phyloP scores from a whole-genome alignment of 805 yeast genomes.

The Martiniozyma abietophila region DNA sequence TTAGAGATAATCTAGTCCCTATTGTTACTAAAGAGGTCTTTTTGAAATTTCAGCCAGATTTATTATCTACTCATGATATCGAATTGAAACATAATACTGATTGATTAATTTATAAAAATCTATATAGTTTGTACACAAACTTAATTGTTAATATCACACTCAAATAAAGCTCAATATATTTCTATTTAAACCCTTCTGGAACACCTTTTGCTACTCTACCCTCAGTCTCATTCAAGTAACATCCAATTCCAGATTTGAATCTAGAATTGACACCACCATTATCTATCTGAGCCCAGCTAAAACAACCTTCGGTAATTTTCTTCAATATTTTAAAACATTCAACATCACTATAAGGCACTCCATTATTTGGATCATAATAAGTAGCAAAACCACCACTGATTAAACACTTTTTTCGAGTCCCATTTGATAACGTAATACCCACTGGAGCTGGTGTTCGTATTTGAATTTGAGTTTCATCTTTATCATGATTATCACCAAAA shows the following conservation, averaged over 20 bases:
- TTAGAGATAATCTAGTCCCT: slow-evolving; percentile 46
- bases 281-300: slow-evolving; percentile 43
- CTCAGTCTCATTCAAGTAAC: slow-evolving; percentile 33
- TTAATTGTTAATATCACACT: not conserved
- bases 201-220: slow-evolving; percentile 71
- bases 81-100: slow-evolving; percentile 49
- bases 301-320: slow-evolving; percentile 45
- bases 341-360: slow-evolving; percentile 77
- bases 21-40: slow-evolving; percentile 34
- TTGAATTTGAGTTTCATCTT: slow-evolving; percentile 35
- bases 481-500: slow-evolving; percentile 34
- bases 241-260: slow-evolving; percentile 28
- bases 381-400: slow-evolving; percentile 72
- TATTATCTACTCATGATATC: slow-evolving; percentile 51
- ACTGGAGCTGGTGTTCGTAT: slow-evolving; percentile 65
- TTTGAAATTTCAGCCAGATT: slow-evolving; percentile 51
- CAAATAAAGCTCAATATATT: not conserved
- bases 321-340: slow-evolving; percentile 63
- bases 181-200: slow-evolving; percentile 64
- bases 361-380: slow-evolving; percentile 81
- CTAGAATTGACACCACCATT: slow-evolving; percentile 34
- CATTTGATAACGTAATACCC: slow-evolving; percentile 64
- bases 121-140: not conserved
- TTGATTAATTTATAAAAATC: slow-evolving; percentile 9
- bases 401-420: slow-evolving; percentile 56